phyloP scores from a whole-genome alignment of 2,329 filamentous ascomycete genomes.

The Fusarium sp. region DNA sequence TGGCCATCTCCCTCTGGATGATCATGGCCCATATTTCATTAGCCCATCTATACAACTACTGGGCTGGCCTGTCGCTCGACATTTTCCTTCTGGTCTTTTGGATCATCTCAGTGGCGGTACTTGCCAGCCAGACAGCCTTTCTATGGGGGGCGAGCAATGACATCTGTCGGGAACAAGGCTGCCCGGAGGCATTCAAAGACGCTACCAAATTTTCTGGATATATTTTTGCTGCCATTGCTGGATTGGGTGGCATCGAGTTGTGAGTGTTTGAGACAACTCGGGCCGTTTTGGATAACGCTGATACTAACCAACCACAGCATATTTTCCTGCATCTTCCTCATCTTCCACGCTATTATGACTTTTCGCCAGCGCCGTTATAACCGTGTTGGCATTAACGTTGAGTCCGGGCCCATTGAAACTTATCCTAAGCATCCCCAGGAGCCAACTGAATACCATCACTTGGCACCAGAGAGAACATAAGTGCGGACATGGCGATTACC shows the following conservation, averaged over 20 bases:
- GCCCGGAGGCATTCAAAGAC: constrained; percentile 16
- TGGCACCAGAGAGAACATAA: background rate
- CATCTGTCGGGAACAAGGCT: constrained; percentile 43
- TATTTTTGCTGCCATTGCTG: constrained; percentile 51
- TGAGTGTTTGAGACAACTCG: constrained; percentile 44
- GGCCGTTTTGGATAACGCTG: fast-evolving
- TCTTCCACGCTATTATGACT: constrained; percentile 55
- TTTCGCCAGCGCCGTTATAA: constrained; percentile 55
- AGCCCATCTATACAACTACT: constrained; percentile 64
- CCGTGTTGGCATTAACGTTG: constrained; percentile 15
- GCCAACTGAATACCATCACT: constrained; percentile 4
- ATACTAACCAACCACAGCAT: constrained; percentile 46
- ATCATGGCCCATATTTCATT: constrained; percentile 56
- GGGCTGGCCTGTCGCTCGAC: constrained; percentile 64
- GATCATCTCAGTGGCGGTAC: constrained; percentile 58
- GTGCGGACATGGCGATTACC: background rate
- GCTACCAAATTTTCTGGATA: constrained; percentile 41
- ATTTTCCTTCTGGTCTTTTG: constrained; percentile 65
- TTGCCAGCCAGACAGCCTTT: constrained; percentile 51
- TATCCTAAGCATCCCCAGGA: constrained; percentile 5
- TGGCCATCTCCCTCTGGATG: constrained; percentile 61
- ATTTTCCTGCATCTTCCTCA: constrained; percentile 56
- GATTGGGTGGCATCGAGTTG: constrained; percentile 58
- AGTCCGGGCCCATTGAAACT: background rate
- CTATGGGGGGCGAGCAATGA: constrained; percentile 31